Evolutionary conservation across 306 rosid species (phyloP).

Genomic region (Vachellia pachyceras): DNA sequence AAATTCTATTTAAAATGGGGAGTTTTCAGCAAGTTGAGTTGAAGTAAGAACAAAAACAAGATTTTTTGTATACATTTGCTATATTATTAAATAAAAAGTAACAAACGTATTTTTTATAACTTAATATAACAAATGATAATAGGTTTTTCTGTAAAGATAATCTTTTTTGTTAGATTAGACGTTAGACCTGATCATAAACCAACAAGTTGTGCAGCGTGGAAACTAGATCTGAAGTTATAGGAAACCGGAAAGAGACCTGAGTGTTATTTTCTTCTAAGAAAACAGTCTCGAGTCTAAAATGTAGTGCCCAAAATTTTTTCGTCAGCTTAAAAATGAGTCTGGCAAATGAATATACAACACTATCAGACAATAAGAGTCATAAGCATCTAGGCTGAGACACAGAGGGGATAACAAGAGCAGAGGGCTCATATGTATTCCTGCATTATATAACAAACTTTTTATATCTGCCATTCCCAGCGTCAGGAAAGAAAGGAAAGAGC

Average conservation of each 20-base stretch:
- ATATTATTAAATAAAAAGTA: no score
- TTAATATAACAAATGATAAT: background rate
- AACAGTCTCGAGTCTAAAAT: background rate
- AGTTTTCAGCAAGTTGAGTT: no score
- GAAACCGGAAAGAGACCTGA: background rate
- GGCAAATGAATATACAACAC: background rate
- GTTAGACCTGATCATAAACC: background rate
- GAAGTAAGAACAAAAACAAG: background rate
- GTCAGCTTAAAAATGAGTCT: background rate
- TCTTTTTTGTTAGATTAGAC: background rate
- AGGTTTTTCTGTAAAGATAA: no score
- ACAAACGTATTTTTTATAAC: no score
- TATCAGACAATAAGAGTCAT: background rate
- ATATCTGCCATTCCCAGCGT: background rate
- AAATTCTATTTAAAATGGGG: no score
- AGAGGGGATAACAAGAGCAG: background rate
- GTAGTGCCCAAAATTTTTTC: background rate
- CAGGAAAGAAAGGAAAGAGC: background rate
- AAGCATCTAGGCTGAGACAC: background rate
- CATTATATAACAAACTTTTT: background rate
- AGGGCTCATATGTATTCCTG: background rate
- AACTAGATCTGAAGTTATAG: background rate
- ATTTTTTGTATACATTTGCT: background rate
- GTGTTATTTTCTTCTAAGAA: background rate
- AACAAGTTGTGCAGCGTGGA: background rate